Evolutionary conservation across 352 stramenopile genomes (phyloP).

Genomic region (Globisporangium lucens): DNA sequence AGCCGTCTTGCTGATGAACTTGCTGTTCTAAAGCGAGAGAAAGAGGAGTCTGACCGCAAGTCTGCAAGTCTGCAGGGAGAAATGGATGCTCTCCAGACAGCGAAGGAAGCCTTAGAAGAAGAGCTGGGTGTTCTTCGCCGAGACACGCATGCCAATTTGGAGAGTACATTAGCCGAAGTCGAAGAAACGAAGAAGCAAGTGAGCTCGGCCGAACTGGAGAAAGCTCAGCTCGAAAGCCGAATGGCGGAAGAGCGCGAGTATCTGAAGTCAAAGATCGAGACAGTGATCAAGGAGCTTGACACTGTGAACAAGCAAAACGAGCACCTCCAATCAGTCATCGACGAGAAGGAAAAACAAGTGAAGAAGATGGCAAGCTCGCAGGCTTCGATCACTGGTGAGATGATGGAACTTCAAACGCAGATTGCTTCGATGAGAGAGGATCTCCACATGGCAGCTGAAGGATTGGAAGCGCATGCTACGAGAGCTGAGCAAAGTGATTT

Average conservation of each 20-base stretch:
- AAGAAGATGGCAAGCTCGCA: conserved; percentile 63
- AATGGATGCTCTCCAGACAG: conserved; percentile 23
- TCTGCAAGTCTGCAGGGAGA: conserved; percentile 31
- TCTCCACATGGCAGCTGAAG: conserved; percentile 61
- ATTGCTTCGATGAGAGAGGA: conserved; percentile 58
- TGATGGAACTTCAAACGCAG: conserved; percentile 64
- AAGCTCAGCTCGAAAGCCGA: conserved; percentile 27
- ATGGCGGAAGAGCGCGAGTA: conserved; percentile 61
- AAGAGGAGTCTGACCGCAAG: conserved; percentile 22
- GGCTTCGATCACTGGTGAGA: conserved; percentile 50
- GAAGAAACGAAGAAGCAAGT: conserved; percentile 15
- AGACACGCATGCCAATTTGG: conserved; percentile 39
- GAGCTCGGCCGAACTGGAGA: conserved; percentile 11
- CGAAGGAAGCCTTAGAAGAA: conserved; percentile 36
- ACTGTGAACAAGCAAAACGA: conserved; percentile 34
- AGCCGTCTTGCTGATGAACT: conserved; percentile 17
- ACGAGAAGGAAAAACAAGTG: conserved; percentile 68
- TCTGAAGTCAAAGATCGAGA: conserved; percentile 65
- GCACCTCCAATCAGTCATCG: conserved; percentile 34
- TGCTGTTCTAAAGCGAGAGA: conserved; percentile 13
- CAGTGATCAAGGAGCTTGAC: conserved; percentile 59
- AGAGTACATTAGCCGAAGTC: conserved; percentile 28
- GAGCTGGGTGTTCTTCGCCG: conserved; percentile 33
- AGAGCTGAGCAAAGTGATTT: conserved; percentile 58
- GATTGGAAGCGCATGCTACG: conserved; percentile 59